These are phyloP conservation scores for Osmanthus fragrans DNA, from an alignment of 257 asterid genomes.

Conservation along the genomic window DNA sequence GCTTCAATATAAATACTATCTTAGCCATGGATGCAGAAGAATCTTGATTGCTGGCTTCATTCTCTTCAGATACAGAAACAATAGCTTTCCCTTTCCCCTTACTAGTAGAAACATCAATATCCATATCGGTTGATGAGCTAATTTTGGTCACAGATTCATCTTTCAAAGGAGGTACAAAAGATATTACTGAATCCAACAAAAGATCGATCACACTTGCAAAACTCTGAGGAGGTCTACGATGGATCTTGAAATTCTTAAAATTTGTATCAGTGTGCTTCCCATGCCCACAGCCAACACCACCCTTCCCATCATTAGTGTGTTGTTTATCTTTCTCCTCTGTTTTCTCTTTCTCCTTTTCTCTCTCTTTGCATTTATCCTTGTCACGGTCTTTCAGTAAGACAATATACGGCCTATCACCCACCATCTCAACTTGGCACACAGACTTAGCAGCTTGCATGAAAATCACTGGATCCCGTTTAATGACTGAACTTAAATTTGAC, in stretches of 20 bases:
- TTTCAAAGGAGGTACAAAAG: constrained; percentile 66
- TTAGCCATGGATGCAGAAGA: constrained; percentile 76
- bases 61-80: constrained; percentile 51
- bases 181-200: constrained; percentile 64
- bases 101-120: constrained; percentile 64
- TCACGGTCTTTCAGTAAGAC: constrained; percentile 83
- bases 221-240: constrained; percentile 79
- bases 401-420: constrained; percentile 85
- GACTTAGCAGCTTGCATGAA: constrained; percentile 86
- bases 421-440: constrained; percentile 94
- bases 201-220: constrained; percentile 73
- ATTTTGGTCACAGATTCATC: constrained; percentile 50
- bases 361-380: constrained; percentile 71
- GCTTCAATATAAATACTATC: constrained; percentile 80
- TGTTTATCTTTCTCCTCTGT: constrained; percentile 71
- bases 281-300: constrained; percentile 48
- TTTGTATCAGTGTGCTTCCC: constrained; percentile 65
- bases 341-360: constrained; percentile 82
- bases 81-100: constrained; percentile 89
- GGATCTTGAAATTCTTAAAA: constrained; percentile 63
- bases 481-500: constrained; percentile 64
- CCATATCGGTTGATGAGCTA: constrained; percentile 67
- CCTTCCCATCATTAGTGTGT: constrained; percentile 64
- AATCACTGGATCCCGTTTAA: constrained; percentile 78
- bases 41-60: constrained; percentile 58